phyloP scores from a whole-genome alignment of 352 stramenopile genomes.

The Bremia lactucae region DNA sequence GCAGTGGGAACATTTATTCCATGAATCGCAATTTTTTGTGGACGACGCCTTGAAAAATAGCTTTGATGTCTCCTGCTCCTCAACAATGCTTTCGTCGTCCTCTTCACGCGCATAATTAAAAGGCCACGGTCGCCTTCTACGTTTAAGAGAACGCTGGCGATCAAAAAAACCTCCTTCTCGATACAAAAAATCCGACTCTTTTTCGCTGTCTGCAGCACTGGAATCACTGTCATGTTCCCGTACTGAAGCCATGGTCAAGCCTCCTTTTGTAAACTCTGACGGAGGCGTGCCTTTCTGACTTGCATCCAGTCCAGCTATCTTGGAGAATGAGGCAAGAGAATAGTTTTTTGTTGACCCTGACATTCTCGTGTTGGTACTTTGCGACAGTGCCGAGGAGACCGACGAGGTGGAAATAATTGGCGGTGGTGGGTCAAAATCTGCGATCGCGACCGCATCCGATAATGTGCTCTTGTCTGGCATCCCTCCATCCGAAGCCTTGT shows the following conservation, averaged over 20 bases:
- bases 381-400: slow-evolving; percentile 20
- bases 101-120: slow-evolving; percentile 40
- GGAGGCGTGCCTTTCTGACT: slow-evolving; percentile 7
- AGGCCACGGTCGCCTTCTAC: slow-evolving; percentile 38
- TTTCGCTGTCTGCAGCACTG: slow-evolving; percentile 10
- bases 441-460: slow-evolving; percentile 1
- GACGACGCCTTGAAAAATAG: slow-evolving; percentile 2
- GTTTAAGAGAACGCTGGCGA: slow-evolving; percentile 52
- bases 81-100: slow-evolving; percentile 14
- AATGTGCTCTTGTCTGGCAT: slow-evolving; percentile 9
- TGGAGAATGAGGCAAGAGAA: slow-evolving; percentile 46
- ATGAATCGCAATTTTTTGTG: slow-evolving; percentile 9
- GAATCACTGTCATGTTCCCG: slow-evolving; percentile 13
- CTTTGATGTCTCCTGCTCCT: slow-evolving; percentile 11
- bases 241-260: slow-evolving; percentile 8
- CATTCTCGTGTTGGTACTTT: slow-evolving; percentile 16
- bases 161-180: slow-evolving; percentile 74
- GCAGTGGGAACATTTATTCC: slow-evolving; percentile 22
- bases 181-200: slow-evolving; percentile 65
- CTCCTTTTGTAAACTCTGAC: slow-evolving; percentile 9
- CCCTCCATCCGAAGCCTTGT: slow-evolving; percentile 15
- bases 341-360: slow-evolving; percentile 34
- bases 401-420: slow-evolving; percentile 23
- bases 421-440: slow-evolving; percentile 12
- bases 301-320: slow-evolving; percentile 29